phyloP scores from a whole-genome alignment of 2,329 filamentous ascomycete genomes.

The Colletotrichum gloeosporioides region DNA sequence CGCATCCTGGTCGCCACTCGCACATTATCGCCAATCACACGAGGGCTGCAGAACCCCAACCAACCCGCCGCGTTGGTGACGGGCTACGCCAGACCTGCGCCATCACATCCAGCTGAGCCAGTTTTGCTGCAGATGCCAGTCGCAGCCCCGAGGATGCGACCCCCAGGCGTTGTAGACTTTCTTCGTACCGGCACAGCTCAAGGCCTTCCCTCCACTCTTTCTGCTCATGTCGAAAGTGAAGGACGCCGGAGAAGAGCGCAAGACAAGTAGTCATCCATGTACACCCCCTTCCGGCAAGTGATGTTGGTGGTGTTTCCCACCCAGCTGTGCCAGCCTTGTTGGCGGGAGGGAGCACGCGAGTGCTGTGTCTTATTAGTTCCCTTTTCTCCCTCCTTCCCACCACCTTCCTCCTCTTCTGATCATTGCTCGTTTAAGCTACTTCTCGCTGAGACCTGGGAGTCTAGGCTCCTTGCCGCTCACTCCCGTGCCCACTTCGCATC shows the following conservation, averaged over 20 bases:
- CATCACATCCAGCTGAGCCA: constrained; percentile 18
- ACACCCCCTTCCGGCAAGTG: background rate
- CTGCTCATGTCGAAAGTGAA: background rate
- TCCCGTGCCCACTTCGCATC: background rate
- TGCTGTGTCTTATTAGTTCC: constrained; percentile 2
- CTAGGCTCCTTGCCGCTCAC: background rate
- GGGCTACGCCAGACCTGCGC: constrained; percentile 6
- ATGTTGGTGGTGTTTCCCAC: background rate
- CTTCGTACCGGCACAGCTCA: background rate
- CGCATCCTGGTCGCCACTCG: constrained; percentile 5
- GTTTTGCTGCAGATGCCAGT: background rate
- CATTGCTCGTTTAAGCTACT: background rate
- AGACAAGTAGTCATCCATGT: background rate
- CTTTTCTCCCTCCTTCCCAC: background rate
- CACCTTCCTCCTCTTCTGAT: background rate
- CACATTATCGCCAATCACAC: background rate
- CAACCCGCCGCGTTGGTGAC: background rate
- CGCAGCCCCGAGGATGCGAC: background rate
- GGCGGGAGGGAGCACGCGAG: background rate
- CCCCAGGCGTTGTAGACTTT: background rate
- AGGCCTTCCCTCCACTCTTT: background rate
- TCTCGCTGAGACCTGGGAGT: background rate
- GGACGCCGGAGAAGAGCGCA: background rate
- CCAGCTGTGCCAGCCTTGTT: background rate
- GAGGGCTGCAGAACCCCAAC: background rate